Percentiles rank a stretch among this genome's conserved stretches.
These are phyloP conservation scores for Hirsutella minnesotensis DNA, from an alignment of 2,329 filamentous ascomycete species.

Conservation along the genomic window DNA sequence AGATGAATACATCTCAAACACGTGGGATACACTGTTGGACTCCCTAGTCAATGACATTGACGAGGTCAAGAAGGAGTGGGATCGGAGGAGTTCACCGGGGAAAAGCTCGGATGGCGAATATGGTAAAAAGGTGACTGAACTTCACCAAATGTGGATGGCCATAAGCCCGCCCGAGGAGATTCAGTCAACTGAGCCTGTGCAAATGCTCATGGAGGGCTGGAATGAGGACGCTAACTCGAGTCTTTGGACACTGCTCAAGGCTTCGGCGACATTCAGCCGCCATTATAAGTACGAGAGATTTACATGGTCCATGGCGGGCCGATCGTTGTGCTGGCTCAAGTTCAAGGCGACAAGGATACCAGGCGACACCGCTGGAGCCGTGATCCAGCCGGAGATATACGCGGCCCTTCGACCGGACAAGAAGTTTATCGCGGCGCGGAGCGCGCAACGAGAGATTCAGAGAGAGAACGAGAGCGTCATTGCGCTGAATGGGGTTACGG, in stretches of 20 bases:
- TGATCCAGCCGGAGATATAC: conserved; percentile 24
- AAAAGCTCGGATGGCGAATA: conserved; percentile 9
- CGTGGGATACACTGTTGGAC: conserved; percentile 17
- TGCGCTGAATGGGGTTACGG: not conserved
- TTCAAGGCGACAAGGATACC: conserved; percentile 11
- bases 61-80: conserved; percentile 21
- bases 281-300: conserved; percentile 18
- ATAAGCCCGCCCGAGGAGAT: conserved; percentile 24
- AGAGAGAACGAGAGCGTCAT: not conserved
- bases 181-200: conserved; percentile 13
- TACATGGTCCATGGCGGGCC: conserved; percentile 35
- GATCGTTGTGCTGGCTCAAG: conserved; percentile 37
- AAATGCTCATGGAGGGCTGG: conserved; percentile 15
- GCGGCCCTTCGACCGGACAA: conserved; percentile 24
- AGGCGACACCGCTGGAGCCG: conserved; percentile 10
- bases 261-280: conserved; percentile 32
- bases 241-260: conserved; percentile 37
- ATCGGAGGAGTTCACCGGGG: conserved; percentile 7
- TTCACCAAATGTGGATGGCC: conserved; percentile 28
- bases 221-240: conserved; percentile 15
- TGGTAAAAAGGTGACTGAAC: conserved; percentile 16
- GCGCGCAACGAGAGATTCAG: conserved; percentile 8
- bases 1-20: not conserved
- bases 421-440: conserved; percentile 12
- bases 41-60: conserved; percentile 22